Evolutionary conservation across 2,329 filamentous ascomycete species (phyloP), one percentile per base, ranked within the genome.

Genomic region (Ceratocystis albifundus): DNA sequence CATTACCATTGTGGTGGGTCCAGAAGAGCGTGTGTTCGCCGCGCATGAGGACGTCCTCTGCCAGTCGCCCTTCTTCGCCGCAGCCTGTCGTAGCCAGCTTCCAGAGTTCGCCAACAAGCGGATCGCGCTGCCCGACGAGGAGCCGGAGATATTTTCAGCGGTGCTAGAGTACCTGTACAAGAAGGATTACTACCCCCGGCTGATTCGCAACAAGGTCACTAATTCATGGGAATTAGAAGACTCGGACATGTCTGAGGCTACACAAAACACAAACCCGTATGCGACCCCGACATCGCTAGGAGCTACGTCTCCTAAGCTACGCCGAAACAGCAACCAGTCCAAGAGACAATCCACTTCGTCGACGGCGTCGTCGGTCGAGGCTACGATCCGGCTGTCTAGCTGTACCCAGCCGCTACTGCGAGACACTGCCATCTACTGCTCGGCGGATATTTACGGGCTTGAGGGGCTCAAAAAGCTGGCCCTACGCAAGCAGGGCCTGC

Each of bases 91-190:
- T 73, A 84, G 84, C 74, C 84, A 88, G 75, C 88, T 88, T 79
- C 83, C 87, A 76, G 87, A 88, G 74, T 44, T 36, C 4, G 82
- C 78, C 79, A 62, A 46, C 28, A 89, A 84, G 84, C 90, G 84
- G 76, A 87, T 84, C 80, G 88, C 80, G 80, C 88, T 83, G 73
- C 80, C 80, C 70, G 80, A 84, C 73, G 88, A 89, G 82, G 90
- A 96, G 80, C 90, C 92, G 71, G 91, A 96, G 80, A 84, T 95
- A 76, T 89, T 96, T 77, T 95, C 90, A 75, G 92, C 88, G 73
- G 82, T 96, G 73, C 90, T 96, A 79, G 92, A 96, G 80, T 96
- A 92, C 76, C 85, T 96, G 71, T 96, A 96, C 87, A 96, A 95
- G 81, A 90, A 89, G 71, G 91, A 96, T 82, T 96, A 96, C 79